Evolutionary conservation across 345 rosid genomes (phyloP).

Genomic region (Salix suchowensis): DNA sequence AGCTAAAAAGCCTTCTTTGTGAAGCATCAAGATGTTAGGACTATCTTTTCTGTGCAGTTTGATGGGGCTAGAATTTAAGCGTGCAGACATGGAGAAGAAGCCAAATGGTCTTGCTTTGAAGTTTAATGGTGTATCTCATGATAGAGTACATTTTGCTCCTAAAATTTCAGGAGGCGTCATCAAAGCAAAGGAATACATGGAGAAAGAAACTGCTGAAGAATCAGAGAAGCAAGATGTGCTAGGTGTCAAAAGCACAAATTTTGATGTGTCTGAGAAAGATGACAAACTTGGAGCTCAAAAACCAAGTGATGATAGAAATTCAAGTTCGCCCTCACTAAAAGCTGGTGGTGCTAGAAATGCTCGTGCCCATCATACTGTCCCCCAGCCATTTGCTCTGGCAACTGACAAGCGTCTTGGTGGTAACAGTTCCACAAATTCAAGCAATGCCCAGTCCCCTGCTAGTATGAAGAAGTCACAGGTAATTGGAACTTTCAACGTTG

Average conservation of each 20-base stretch:
- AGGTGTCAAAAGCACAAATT: constrained; percentile 35
- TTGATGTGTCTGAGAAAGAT: constrained; percentile 22
- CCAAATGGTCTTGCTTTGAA: constrained; percentile 38
- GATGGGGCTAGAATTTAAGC: constrained; percentile 74
- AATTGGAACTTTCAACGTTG: constrained; percentile 6
- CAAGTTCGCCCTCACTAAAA: constrained; percentile 31
- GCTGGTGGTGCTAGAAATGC: constrained; percentile 26
- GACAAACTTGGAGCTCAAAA: constrained; percentile 36
- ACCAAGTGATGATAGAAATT: constrained; percentile 23
- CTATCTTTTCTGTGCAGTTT: constrained; percentile 34
- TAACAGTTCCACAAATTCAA: constrained; percentile 28
- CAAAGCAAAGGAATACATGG: constrained; percentile 49
- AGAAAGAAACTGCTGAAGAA: constrained; percentile 44
- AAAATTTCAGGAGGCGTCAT: constrained; percentile 35
- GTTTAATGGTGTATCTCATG: constrained; percentile 30
- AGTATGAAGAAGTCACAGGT: constrained; percentile 59
- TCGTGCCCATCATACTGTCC: constrained; percentile 26
- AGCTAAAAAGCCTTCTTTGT: constrained; percentile 2
- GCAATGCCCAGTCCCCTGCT: constrained; percentile 36
- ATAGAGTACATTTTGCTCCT: constrained; percentile 44
- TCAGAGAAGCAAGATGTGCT: constrained; percentile 36
- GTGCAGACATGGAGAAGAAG: constrained; percentile 56
- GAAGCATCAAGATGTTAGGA: constrained; percentile 10
- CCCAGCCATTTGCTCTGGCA: constrained; percentile 48
- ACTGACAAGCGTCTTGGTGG: constrained; percentile 44